Conservation (phyloP, 2,329 filamentous ascomycete genomes). For the Ophiocordyceps camponoti-floridani region DNA sequence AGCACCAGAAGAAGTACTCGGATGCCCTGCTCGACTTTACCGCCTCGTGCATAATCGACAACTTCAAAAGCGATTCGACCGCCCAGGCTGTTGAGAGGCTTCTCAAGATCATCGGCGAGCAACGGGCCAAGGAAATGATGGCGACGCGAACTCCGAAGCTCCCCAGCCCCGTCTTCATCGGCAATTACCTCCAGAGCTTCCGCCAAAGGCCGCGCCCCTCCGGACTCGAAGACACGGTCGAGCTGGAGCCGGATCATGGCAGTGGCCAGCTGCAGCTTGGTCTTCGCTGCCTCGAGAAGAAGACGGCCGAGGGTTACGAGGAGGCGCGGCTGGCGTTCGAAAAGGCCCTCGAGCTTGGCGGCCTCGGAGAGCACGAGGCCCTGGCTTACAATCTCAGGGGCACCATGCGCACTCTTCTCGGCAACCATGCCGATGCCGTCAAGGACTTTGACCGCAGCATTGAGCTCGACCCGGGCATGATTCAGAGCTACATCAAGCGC, state of each 20-base stretch:
- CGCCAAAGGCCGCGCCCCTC: slow-evolving; percentile 61
- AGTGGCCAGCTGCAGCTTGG: slow-evolving; percentile 76
- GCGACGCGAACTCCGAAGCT: slow-evolving; percentile 72
- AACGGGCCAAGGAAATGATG: slow-evolving; percentile 82
- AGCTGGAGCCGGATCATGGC: slow-evolving; percentile 60
- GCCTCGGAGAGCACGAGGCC: slow-evolving; percentile 68
- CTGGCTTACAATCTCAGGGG: slow-evolving; percentile 93
- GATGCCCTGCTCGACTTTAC: slow-evolving; percentile 96
- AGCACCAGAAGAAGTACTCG: slow-evolving; percentile 78
- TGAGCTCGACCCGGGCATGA: slow-evolving; percentile 70
- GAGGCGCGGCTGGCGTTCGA: slow-evolving; percentile 77
- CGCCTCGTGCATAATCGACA: slow-evolving; percentile 96
- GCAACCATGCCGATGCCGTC: slow-evolving; percentile 70
- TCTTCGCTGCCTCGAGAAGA: slow-evolving; percentile 61
- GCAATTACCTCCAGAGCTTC: slow-evolving; percentile 99
- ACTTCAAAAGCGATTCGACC: slow-evolving; percentile 81
- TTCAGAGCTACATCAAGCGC: slow-evolving; percentile 96
- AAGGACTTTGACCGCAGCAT: slow-evolving; percentile 83
- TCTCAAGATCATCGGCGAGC: slow-evolving; percentile 90
- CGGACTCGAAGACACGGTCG: slow-evolving; percentile 67
- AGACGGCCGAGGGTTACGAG: slow-evolving; percentile 81
- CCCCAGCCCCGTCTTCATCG: slow-evolving; percentile 89
- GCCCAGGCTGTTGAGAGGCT: slow-evolving; percentile 82
- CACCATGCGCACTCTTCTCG: slow-evolving; percentile 84
- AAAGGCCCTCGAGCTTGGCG: slow-evolving; percentile 66